Base-by-base conservation (phyloP, 2,329 filamentous ascomycete species). In the Capronia americana region DNA sequence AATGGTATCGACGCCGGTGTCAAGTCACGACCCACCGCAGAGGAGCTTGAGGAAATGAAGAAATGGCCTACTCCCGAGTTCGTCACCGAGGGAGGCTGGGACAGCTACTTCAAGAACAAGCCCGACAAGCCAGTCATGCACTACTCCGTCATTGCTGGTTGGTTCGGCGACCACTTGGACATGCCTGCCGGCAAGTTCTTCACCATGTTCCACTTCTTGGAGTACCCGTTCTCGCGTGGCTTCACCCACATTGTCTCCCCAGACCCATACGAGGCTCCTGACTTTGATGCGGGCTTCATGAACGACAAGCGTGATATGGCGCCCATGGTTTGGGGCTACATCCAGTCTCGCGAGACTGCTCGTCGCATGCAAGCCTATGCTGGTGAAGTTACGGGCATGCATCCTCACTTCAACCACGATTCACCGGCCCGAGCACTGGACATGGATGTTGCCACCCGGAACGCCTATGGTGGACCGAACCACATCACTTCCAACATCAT, bases 41-140 rank as follows among this genome's bases (percentile, higher is more conserved):
- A 89, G 54, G 91, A 93, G 73, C 82, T 92, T 20, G 82, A 84
- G 58, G 81, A 88, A 73, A 90, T 93, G 77, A 87, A 90, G 75
- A 84, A 77, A 6, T 92, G 91, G 90, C 90, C 91, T 0, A 92
- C 87, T 56, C 87, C 87, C 11, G 88, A 92, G 61, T 94, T 94
- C 81, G 70, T 66, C 62, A 85, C 84, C 54, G 84, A 86, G 51
- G 59, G 59, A 6, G 90, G 90, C 2, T 94, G 90, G 90, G 87
- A 93, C 73, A 88, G 86, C 61, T 93, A 94, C 80, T 94, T 93
- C 79, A 90, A 92, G 81, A 79, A 93, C 75, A 93, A 93, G 81
- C 90, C 90, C 0, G 90, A 93, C 78, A 93, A 93, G 83, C 91
- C 91, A 0, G 90, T 93, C 51, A 93, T 93, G 91, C 91, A 93